Evolutionary conservation across 208 protist genomes (phyloP).

Genomic region (Acanthamoeba polyphaga): DNA sequence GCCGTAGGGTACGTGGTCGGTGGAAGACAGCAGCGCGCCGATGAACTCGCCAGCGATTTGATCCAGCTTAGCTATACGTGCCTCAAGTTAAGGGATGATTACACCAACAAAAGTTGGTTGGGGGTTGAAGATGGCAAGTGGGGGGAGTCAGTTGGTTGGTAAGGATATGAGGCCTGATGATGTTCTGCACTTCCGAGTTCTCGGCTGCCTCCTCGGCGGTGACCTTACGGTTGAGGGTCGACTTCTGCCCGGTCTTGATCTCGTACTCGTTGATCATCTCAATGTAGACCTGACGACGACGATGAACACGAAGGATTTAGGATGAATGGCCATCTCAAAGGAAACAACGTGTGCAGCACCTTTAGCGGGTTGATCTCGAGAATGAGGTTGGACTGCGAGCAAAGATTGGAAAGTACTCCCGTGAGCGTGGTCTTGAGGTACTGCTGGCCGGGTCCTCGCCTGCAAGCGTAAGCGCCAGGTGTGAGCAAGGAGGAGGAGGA

Average conservation of each 20-base stretch:
- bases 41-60: constrained; percentile 73
- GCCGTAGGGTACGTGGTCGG: constrained; percentile 77
- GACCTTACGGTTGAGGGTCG: constrained; percentile 45
- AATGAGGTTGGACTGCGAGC: constrained; percentile 21
- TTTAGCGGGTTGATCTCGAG: constrained; percentile 76
- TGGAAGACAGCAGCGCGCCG: constrained; percentile 17
- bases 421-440: constrained; percentile 75
- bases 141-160: not conserved
- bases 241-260: constrained; percentile 53
- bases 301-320: not conserved
- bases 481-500: not conserved
- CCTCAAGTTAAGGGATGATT: not conserved
- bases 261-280: constrained; percentile 73
- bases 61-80: constrained; percentile 31
- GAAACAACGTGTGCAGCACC: not conserved
- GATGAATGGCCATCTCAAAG: not conserved
- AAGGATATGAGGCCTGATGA: constrained; percentile 64
- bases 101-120: not conserved
- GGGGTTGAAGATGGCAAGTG: not conserved
- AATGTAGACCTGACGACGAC: constrained; percentile 10
- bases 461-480: not conserved
- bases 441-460: constrained; percentile 86
- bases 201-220: constrained; percentile 72
- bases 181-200: constrained; percentile 43
- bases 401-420: constrained; percentile 38